These are phyloP conservation scores for Torrubiella hemipterigena DNA, from an alignment of 2,329 filamentous ascomycete species.

Conservation along the genomic window DNA sequence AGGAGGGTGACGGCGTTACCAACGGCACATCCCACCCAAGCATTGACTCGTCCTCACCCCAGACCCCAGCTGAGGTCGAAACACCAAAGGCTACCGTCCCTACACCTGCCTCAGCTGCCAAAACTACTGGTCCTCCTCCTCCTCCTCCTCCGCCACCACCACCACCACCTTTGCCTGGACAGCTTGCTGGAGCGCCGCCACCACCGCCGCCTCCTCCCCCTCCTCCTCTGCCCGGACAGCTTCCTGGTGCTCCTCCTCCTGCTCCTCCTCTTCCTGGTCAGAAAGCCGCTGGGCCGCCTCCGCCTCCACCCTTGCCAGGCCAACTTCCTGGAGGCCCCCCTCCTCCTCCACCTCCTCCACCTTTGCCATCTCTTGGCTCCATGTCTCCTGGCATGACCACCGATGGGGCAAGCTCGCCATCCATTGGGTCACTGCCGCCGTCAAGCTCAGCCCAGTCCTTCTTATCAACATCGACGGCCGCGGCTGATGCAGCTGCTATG, in stretches of 20 bases:
- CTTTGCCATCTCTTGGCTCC: constrained; percentile 26
- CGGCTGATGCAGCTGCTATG: constrained; percentile 21
- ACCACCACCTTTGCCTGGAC: constrained; percentile 36
- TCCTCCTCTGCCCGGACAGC: constrained; percentile 23
- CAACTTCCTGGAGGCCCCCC: constrained; percentile 12
- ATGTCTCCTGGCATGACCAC: constrained; percentile 22
- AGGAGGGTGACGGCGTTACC: constrained; percentile 54
- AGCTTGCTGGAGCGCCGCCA: constrained; percentile 23
- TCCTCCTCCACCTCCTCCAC: constrained; percentile 21
- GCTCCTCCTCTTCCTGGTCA: constrained; percentile 26
- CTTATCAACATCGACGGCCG: no score
- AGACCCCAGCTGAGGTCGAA: constrained; percentile 50
- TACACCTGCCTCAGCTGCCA: constrained; percentile 22
- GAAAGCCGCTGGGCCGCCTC: constrained; percentile 17
- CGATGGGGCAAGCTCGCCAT: constrained; percentile 25
- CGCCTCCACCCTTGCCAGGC: constrained; percentile 27
- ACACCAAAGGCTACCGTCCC: constrained; percentile 47
- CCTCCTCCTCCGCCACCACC: constrained; percentile 29
- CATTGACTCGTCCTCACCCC: constrained; percentile 57
- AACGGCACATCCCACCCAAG: constrained; percentile 67
- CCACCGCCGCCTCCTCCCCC: constrained; percentile 40
- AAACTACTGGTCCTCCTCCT: constrained; percentile 24
- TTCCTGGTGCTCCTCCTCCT: constrained; percentile 19
- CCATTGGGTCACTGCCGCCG: no score
- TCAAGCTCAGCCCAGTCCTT: no score